Percentiles rank a stretch among this genome's conserved stretches.
Evolutionary conservation across 257 asterid species (phyloP).

Genomic region (Solanum sejunctum): DNA sequence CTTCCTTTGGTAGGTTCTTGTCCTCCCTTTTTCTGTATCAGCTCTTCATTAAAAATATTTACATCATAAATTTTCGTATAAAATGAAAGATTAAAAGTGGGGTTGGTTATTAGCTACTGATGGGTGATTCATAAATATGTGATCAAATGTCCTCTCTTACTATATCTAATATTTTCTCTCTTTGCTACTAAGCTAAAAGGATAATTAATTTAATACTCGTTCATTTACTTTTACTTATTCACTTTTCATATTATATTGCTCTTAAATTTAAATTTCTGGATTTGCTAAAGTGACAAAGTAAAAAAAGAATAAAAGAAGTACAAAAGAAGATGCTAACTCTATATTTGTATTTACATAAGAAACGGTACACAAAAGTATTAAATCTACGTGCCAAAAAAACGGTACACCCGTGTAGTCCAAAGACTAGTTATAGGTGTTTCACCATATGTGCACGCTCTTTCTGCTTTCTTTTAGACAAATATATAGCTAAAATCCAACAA

Average conservation of each 20-base stretch:
- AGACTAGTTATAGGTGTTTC: not conserved
- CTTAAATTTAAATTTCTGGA: not conserved
- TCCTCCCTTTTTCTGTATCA: not conserved
- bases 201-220: not conserved
- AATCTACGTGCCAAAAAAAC: not conserved
- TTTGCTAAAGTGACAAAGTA: not conserved
- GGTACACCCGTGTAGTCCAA: not conserved
- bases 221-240: not conserved
- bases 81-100: not conserved
- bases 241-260: not conserved
- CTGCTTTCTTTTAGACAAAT: not conserved
- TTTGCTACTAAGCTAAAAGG: not conserved
- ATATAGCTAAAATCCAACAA: not conserved
- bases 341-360: not conserved
- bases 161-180: not conserved
- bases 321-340: not conserved
- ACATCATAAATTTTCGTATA: not conserved
- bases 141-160: not conserved
- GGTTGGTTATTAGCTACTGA: not conserved
- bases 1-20: not conserved
- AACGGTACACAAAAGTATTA: not conserved
- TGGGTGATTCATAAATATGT: not conserved
- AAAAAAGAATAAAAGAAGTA: not conserved
- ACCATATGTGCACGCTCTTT: not conserved
- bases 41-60: not conserved